Evolutionary conservation across 208 protist species (phyloP), one percentile per base, ranked within the genome.

Genomic region (Trypanosoma congolense): DNA sequence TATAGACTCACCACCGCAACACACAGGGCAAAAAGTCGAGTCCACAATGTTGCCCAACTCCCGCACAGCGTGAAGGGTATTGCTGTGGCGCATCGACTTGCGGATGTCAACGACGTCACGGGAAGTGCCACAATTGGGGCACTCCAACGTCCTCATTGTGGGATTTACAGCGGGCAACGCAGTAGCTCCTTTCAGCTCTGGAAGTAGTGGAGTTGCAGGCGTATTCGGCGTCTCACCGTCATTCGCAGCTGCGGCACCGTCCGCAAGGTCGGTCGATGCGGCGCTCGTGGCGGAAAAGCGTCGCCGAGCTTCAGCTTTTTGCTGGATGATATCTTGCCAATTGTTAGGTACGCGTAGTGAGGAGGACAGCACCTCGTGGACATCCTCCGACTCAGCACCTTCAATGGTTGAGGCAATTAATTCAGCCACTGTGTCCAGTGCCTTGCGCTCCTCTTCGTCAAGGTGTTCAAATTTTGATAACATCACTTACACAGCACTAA

Each of bases 321-420:
- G 48, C 45, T 61, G 61, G 22, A 83, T 56, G 0, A 63, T 46
- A 38, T 63, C 64, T 9, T 64, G 65, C 76, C 76, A 83, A n/a
- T 62, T 42, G 6, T 40, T 48, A 12, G 49, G 43, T 29, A 53
- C 47, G 1, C 44, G 48, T 16, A 21, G 30, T 0, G 48, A 8
- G n/a, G 26, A 22, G 26, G 47, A 46, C 4, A 87, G 62, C 0
- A 61, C 80, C 2, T 44, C 44, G 21, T 73, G 76, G 33, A 89
- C 72, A 14, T 85, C 81, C 6, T 30, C 45, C 14, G 38, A 25
- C 18, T 22, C 69, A 28, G 65, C 53, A 12, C 56, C 74, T 4
- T 78, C 75, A 28, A 85, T 75, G 12, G 77, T 89, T 16, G 66
- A 73, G 42, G 72, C 75, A 42, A 89, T 70, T 4, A 89, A 64